Conservation (phyloP, 345 rosid genomes). For the Acer saccharum region DNA sequence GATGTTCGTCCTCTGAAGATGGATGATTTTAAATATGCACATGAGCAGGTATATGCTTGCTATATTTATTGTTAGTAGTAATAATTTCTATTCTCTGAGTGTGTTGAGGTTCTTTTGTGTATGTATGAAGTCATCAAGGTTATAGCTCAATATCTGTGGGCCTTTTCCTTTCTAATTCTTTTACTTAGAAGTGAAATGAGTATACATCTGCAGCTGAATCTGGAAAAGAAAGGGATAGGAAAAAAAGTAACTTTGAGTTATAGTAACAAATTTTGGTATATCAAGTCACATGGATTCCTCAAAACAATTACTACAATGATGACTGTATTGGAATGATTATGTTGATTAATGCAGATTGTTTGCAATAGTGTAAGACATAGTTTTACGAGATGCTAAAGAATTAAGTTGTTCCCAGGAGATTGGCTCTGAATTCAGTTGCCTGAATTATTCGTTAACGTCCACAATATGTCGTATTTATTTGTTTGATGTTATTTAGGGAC, state of each 20-base stretch:
- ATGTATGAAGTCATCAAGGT: too few species aligned
- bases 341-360: neutral
- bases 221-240: too few species aligned
- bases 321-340: too few species aligned
- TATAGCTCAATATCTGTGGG: too few species aligned
- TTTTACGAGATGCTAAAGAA: neutral
- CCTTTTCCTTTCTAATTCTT: too few species aligned
- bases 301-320: neutral
- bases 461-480: too few species aligned
- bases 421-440: neutral
- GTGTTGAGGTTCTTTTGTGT: too few species aligned
- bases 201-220: neutral
- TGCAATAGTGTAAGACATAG: neutral
- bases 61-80: neutral
- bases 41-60: conserved; percentile 76
- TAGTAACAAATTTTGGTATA: neutral
- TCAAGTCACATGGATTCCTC: neutral
- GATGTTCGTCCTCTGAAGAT: conserved; percentile 78
- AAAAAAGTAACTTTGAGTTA: neutral
- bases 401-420: neutral
- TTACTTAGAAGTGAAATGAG: too few species aligned
- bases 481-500: too few species aligned
- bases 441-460: too few species aligned
- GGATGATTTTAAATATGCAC: conserved; percentile 86
- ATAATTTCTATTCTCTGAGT: too few species aligned